Evolutionary conservation across 208 protist genomes (phyloP).

Genomic region (Phytomonas sp.): DNA sequence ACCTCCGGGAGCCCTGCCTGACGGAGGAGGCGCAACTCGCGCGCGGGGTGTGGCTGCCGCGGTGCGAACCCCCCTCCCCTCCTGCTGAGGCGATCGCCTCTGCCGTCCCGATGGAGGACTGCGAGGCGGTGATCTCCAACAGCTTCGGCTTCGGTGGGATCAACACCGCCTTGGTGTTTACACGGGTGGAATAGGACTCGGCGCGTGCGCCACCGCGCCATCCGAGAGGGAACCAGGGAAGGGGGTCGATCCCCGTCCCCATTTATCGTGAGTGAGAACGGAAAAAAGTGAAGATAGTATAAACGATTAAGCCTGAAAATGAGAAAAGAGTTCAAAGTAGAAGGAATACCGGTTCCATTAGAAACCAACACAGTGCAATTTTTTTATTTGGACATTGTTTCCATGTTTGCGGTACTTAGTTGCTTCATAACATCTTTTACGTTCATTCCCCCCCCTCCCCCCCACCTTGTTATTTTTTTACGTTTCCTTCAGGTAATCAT

Average conservation of each 20-base stretch:
- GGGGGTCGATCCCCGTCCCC: background rate
- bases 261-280: background rate
- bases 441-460: constrained; percentile 3
- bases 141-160: constrained; percentile 97
- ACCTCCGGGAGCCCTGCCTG: constrained; percentile 60
- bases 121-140: constrained; percentile 85
- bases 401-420: background rate
- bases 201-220: background rate
- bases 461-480: constrained; percentile 15
- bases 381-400: background rate
- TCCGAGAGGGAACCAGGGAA: background rate
- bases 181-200: constrained; percentile 17
- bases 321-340: too few species aligned
- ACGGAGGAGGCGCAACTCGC: constrained; percentile 13
- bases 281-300: background rate
- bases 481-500: too few species aligned
- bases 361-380: too few species aligned
- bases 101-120: constrained; percentile 13
- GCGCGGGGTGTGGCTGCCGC: constrained; percentile 15
- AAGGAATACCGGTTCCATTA: too few species aligned
- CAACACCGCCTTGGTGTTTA: constrained; percentile 89
- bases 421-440: constrained; percentile 1
- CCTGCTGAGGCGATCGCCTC: background rate
- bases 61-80: background rate
- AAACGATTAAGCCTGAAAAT: background rate